Conservation (phyloP, 805 yeast species). For the Pichia membranifaciens region DNA sequence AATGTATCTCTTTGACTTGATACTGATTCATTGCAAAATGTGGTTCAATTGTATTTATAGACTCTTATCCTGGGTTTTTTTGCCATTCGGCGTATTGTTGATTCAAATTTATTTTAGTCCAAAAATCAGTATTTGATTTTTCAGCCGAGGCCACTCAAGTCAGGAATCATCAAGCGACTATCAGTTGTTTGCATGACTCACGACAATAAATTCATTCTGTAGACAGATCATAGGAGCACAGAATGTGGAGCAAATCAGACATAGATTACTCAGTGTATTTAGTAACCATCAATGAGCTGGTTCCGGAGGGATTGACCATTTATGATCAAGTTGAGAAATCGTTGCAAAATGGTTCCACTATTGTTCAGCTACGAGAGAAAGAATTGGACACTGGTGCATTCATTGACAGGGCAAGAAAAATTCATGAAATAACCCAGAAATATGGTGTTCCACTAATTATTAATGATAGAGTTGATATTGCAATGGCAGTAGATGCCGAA, state of each 20-base stretch:
- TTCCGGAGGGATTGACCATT: slow-evolving; percentile 55
- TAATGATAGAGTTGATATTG: slow-evolving; percentile 84
- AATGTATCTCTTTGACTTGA: neutral
- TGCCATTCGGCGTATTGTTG: too few relatives aligned
- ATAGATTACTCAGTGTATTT: slow-evolving; percentile 61
- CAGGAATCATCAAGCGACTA: too few relatives aligned
- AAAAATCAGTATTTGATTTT: too few relatives aligned
- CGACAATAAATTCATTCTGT: too few relatives aligned
- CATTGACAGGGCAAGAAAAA: slow-evolving; percentile 50
- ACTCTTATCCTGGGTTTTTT: too few relatives aligned
- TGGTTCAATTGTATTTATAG: too few relatives aligned
- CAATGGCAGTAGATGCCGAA: slow-evolving; percentile 82
- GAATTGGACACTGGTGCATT: slow-evolving; percentile 61
- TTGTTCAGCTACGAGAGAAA: slow-evolving; percentile 83
- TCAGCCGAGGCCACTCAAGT: too few relatives aligned
- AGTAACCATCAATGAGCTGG: slow-evolving; percentile 74
- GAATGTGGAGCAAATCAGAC: slow-evolving; percentile 2
- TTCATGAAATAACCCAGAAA: slow-evolving; percentile 55
- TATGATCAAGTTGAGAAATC: slow-evolving; percentile 59
- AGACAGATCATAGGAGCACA: too few relatives aligned
- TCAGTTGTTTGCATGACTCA: too few relatives aligned
- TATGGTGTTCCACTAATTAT: slow-evolving; percentile 71
- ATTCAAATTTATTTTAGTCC: too few relatives aligned
- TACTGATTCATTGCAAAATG: neutral
- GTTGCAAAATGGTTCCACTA: slow-evolving; percentile 65